A percentile compares a stretch with the other conserved stretches of the same genome.
Evolutionary conservation across 108 stramenopile species (phyloP).

Genomic region (Cyclotella sp.): DNA sequence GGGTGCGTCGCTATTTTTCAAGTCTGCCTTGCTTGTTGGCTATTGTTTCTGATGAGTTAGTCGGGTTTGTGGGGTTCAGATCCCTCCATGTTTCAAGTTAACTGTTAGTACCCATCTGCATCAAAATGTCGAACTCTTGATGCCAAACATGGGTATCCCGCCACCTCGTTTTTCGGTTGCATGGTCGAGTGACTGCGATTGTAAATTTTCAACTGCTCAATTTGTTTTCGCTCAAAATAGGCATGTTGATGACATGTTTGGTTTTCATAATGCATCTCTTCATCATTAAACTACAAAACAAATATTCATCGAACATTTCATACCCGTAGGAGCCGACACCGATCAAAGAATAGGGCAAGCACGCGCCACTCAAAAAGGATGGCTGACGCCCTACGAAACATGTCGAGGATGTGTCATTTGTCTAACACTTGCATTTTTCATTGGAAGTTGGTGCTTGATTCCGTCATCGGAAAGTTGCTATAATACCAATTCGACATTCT

Average conservation of each 20-base stretch:
- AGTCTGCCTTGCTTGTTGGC: not conserved
- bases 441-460: slow-evolving; percentile 63
- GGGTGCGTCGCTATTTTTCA: slow-evolving; percentile 1
- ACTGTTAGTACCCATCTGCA: no score
- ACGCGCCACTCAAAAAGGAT: slow-evolving; percentile 90
- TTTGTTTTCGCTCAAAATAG: not conserved
- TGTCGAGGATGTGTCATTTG: slow-evolving; percentile 61
- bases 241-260: not conserved
- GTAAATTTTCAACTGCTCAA: not conserved
- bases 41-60: no score
- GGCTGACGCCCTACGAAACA: slow-evolving; percentile 82
- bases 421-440: slow-evolving; percentile 49
- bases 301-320: not conserved
- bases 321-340: slow-evolving; percentile 69
- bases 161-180: no score
- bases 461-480: slow-evolving; percentile 17
- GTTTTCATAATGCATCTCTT: not conserved
- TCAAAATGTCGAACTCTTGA: no score
- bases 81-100: not conserved
- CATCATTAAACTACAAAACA: not conserved
- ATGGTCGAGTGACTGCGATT: not conserved
- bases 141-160: no score
- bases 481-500: not conserved
- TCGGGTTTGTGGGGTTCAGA: no score
- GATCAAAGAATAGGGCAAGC: slow-evolving; percentile 87